Percentiles rank a stretch among this genome's conserved stretches.
phyloP scores from a whole-genome alignment of 495 filamentous ascomycete genomes.

The Podospora tetraspora region DNA sequence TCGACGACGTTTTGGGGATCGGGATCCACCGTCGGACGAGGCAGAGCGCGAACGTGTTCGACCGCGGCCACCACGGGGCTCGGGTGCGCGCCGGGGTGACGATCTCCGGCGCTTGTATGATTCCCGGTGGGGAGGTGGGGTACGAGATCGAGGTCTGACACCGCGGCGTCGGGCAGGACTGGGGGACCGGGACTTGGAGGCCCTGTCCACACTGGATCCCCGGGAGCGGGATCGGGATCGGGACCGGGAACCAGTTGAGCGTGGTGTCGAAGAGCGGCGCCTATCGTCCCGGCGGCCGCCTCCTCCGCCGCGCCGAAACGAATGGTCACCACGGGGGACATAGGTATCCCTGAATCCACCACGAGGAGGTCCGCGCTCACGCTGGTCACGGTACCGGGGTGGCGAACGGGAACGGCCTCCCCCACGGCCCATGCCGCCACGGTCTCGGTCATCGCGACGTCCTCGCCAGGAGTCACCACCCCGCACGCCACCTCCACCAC shows the following conservation, averaged over 20 bases:
- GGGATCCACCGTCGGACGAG: slow-evolving; percentile 30
- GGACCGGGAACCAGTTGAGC: slow-evolving; percentile 21
- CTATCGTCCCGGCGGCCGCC: slow-evolving; percentile 25
- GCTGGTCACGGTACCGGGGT: slow-evolving; percentile 38
- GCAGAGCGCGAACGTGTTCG: slow-evolving; percentile 22
- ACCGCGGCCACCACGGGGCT: slow-evolving; percentile 22
- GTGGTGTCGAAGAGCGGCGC: slow-evolving; percentile 28
- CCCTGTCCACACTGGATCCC: slow-evolving; percentile 26
- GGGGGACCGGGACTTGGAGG: slow-evolving; percentile 31
- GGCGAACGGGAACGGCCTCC: slow-evolving; percentile 59
- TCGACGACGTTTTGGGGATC: slow-evolving; percentile 29
- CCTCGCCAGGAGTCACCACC: slow-evolving; percentile 34
- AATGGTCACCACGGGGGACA: slow-evolving; percentile 25
- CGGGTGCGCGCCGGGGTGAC: slow-evolving; percentile 24
- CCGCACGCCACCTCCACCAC: slow-evolving; percentile 35
- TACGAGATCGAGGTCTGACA: slow-evolving; percentile 37
- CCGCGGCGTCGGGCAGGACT: slow-evolving; percentile 32
- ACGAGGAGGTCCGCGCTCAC: slow-evolving; percentile 20
- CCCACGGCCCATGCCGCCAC: slow-evolving; percentile 41
- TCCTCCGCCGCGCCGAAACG: slow-evolving; percentile 22
- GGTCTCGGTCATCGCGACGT: slow-evolving; percentile 46
- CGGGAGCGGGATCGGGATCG: slow-evolving; percentile 35
- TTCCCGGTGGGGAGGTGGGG: slow-evolving; percentile 35
- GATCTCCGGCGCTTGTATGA: slow-evolving; percentile 40
- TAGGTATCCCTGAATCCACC: slow-evolving; percentile 30